These are phyloP conservation scores for Chaetomium olivaceum DNA, from an alignment of 2,329 filamentous ascomycete genomes.

Conservation along the genomic window DNA sequence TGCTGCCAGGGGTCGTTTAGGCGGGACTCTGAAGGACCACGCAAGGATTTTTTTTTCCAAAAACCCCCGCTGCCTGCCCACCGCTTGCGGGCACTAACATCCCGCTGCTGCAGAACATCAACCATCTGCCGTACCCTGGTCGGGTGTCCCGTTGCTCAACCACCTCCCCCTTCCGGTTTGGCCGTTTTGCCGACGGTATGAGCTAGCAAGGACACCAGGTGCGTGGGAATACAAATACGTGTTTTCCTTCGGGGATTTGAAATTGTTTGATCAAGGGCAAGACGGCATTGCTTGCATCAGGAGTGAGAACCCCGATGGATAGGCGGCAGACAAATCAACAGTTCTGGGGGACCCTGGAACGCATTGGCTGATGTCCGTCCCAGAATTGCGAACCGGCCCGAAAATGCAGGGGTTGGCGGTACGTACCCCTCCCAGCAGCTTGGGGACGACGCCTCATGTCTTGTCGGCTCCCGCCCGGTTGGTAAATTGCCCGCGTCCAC, in stretches of 20 bases:
- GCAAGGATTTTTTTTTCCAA: conserved; percentile 28
- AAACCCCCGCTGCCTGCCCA: conserved; percentile 20
- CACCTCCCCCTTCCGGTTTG: not conserved
- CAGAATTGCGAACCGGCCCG: conserved; percentile 27
- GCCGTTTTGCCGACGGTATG: conserved; percentile 7
- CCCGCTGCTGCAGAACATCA: conserved; percentile 25
- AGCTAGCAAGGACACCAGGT: not conserved
- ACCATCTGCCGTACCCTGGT: conserved; percentile 24
- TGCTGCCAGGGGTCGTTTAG: conserved; percentile 30
- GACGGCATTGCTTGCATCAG: not conserved
- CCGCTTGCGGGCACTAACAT: conserved; percentile 18
- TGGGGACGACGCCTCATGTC: conserved; percentile 27
- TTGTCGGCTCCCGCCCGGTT: conserved; percentile 29
- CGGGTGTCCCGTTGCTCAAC: not conserved
- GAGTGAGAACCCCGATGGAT: conserved; percentile 1
- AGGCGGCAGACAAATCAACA: conserved; percentile 4
- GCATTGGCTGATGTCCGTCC: conserved; percentile 18
- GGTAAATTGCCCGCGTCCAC: conserved; percentile 28
- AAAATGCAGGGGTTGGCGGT: conserved; percentile 26
- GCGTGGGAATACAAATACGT: not conserved
- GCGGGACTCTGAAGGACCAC: conserved; percentile 29
- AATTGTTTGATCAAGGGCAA: not conserved
- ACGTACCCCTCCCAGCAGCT: conserved; percentile 27
- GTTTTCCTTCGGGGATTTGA: conserved; percentile 6
- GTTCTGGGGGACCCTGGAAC: not conserved